Conservation (phyloP, 2,329 filamentous ascomycete genomes). For the Tolypocladium ophioglossoides region DNA sequence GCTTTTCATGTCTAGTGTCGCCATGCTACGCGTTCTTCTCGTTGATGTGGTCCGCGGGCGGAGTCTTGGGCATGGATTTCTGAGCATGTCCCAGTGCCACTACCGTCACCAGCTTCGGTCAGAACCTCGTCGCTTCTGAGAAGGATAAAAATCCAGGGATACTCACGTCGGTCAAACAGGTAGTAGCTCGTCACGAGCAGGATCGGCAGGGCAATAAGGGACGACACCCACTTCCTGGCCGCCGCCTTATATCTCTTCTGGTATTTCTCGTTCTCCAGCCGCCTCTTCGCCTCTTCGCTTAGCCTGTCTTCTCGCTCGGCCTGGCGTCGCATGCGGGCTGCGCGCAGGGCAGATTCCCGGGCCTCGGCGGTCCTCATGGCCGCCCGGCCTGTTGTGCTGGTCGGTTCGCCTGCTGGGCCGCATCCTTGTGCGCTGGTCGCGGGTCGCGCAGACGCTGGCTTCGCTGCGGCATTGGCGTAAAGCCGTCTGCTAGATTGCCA, state of each 20-base stretch:
- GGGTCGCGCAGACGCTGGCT: not conserved
- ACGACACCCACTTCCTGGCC: conserved; percentile 32
- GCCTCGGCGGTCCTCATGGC: conserved; percentile 11
- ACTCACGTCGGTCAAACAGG: conserved; percentile 39
- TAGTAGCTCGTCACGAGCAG: conserved; percentile 44
- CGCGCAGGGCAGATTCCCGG: conserved; percentile 12
- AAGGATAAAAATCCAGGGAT: not conserved
- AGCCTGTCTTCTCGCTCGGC: conserved; percentile 8
- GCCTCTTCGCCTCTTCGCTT: conserved; percentile 8
- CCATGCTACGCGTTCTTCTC: not conserved
- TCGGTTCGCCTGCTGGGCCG: not conserved
- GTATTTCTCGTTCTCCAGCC: conserved; percentile 22
- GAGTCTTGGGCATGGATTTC: conserved; percentile 13
- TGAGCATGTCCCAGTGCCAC: conserved; percentile 20
- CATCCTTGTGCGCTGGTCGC: not conserved
- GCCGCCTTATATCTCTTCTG: conserved; percentile 31
- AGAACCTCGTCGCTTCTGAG: not conserved
- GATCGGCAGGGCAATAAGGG: conserved; percentile 43
- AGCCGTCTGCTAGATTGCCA: not conserved
- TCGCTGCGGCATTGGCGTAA: not conserved
- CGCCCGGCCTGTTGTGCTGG: not conserved
- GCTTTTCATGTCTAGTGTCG: not conserved
- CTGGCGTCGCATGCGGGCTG: conserved; percentile 10
- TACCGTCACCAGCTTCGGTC: conserved; percentile 4
- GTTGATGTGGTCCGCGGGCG: not conserved